Evolutionary conservation across 805 yeast genomes (phyloP), one percentile per base, ranked within the genome.

Genomic region (Yarrowia keelungensis): DNA sequence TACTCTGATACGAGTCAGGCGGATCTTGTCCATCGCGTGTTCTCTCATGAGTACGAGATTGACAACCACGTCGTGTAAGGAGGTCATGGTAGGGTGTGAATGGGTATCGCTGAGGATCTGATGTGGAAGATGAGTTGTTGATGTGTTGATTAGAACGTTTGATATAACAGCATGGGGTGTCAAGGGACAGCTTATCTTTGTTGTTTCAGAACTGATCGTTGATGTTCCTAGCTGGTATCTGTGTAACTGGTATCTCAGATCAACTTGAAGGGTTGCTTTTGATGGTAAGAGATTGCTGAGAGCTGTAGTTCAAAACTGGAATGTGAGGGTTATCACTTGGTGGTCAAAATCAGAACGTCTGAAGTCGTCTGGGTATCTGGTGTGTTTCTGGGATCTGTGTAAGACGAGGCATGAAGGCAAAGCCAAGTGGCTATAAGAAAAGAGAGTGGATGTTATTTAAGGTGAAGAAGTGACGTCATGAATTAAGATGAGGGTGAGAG

Each of bases 391-490:
- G 32, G 58, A 5, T 26, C 26, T 22, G 58, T 38, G 45, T 53
- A 39, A 8, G 45, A 39, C 59, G 35, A 53, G 59, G 59, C 59
- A 38, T 53, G 59, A 53, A 53, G 35, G 19, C 59, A 53, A 53
- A 22, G 59, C 59, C 59, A 53, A 36, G 58, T 51, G 58, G 59
- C 22, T 38, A 39, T 16, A 53, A n/a, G 32, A 2, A 5, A 16
- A 36, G 43, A 16, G 10, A 2, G 8, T 9, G 39, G 19, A 10
- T 38, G 15, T 16, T 50, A 16, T 36, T 51, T 51, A 51, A 51
- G 43, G 58, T 51, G 58, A 14, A 5, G 10, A 16, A 10, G 49
- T 45, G 26, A 19, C 15, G 26, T 10, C 14, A 45, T 16, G 26
- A 2, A 19, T 16, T 45, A 26, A 26, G 32, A 26, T 26, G 32